These are phyloP conservation scores for Gaeumannomyces sp. DNA, from an alignment of 2,329 filamentous ascomycete species.

Conservation along the genomic window DNA sequence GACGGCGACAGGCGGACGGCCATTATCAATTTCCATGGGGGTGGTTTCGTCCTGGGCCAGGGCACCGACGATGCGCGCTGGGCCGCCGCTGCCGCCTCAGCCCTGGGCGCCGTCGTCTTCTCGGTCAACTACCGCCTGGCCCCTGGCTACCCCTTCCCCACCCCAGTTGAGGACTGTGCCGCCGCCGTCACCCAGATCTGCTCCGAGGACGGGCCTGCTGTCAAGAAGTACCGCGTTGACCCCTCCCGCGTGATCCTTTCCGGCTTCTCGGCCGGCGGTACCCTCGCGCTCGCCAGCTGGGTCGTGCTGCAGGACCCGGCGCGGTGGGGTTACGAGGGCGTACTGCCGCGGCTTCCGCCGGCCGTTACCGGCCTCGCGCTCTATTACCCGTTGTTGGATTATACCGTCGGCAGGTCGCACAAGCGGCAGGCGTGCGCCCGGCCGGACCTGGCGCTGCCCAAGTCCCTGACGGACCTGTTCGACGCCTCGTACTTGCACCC, in stretches of 20 bases:
- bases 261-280: conserved; percentile 60
- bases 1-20: conserved; percentile 31
- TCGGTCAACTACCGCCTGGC: conserved; percentile 64
- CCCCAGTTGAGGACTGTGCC: conserved; percentile 58
- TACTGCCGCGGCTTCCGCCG: conserved; percentile 31
- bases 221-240: conserved; percentile 45
- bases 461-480: conserved; percentile 54
- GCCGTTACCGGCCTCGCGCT: conserved; percentile 46
- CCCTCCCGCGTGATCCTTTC: conserved; percentile 49
- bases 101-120: conserved; percentile 51
- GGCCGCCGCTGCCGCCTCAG: conserved; percentile 31
- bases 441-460: conserved; percentile 53
- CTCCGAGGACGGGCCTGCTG: conserved; percentile 27
- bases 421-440: conserved; percentile 47
- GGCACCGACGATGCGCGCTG: conserved; percentile 59
- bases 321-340: conserved; percentile 30
- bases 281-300: conserved; percentile 43
- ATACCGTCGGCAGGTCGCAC: conserved; percentile 48
- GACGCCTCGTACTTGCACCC: conserved; percentile 57
- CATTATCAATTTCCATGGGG: conserved; percentile 62
- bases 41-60: conserved; percentile 58
- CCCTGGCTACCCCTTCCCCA: conserved; percentile 58
- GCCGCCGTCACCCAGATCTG: conserved; percentile 54
- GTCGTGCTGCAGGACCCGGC: conserved; percentile 38
- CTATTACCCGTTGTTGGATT: conserved; percentile 59